Evolutionary conservation across 768 basidiomycete genomes (phyloP).

Genomic region (Boletellus sp.): DNA sequence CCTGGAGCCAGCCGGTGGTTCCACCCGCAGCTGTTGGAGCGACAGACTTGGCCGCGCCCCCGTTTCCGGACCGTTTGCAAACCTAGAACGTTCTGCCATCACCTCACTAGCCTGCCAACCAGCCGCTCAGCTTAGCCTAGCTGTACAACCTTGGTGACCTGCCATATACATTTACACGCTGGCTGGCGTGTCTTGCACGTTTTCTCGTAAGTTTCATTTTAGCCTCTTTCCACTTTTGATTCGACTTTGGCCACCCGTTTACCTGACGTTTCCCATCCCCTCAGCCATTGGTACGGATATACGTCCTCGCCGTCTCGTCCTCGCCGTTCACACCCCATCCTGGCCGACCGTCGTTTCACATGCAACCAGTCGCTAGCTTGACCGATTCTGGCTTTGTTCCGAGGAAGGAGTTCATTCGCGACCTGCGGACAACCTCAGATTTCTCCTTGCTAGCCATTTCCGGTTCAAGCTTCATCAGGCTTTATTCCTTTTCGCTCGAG

Average conservation of each 20-base stretch:
- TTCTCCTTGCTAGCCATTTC: slow-evolving; percentile 73
- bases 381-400: slow-evolving; percentile 57
- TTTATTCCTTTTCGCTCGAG: slow-evolving; percentile 62
- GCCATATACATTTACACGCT: slow-evolving; percentile 8
- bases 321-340: slow-evolving; percentile 20
- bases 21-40: slow-evolving; percentile 13
- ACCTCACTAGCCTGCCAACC: slow-evolving; percentile 7
- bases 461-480: slow-evolving; percentile 57
- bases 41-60: slow-evolving; percentile 1
- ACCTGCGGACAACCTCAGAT: slow-evolving; percentile 49
- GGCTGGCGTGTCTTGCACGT: slow-evolving; percentile 32
- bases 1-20: not conserved
- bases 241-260: slow-evolving; percentile 33
- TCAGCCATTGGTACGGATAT: slow-evolving; percentile 23
- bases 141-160: slow-evolving; percentile 9
- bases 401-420: slow-evolving; percentile 68
- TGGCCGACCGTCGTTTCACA: slow-evolving; percentile 25
- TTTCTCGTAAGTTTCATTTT: slow-evolving; percentile 28
- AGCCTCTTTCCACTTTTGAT: slow-evolving; percentile 28
- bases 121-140: slow-evolving; percentile 9
- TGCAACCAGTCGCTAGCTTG: slow-evolving; percentile 30
- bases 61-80: slow-evolving; percentile 7
- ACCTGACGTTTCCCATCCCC: slow-evolving; percentile 37
- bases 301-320: slow-evolving; percentile 22
- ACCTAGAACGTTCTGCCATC: slow-evolving; percentile 7